These are phyloP conservation scores for Leishmania lainsoni DNA, from an alignment of 208 protist species.

Conservation along the genomic window DNA sequence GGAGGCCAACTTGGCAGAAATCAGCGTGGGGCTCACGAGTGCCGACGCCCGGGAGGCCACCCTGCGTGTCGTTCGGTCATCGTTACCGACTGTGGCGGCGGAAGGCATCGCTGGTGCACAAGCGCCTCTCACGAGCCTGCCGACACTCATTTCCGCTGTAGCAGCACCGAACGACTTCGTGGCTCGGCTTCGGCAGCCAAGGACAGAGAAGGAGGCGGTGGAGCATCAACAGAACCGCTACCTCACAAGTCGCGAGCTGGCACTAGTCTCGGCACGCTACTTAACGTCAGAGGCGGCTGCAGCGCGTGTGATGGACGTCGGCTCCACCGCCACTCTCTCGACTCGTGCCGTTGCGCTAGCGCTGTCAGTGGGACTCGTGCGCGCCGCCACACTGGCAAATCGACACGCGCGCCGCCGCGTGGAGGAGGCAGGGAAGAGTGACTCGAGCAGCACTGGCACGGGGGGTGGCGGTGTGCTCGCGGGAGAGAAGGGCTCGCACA, in stretches of 20 bases:
- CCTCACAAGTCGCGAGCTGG: conserved; percentile 20
- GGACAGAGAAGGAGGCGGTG: conserved; percentile 11
- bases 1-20: conserved; percentile 13
- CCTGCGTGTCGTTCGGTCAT: conserved; percentile 9
- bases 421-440: neutral
- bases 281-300: conserved; percentile 18
- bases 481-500: neutral
- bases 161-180: conserved; percentile 25
- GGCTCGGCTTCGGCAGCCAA: conserved; percentile 26
- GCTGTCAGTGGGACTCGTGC: conserved; percentile 28
- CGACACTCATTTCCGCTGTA: conserved; percentile 20
- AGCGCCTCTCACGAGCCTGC: conserved; percentile 20
- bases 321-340: conserved; percentile 12
- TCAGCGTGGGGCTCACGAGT: conserved; percentile 5
- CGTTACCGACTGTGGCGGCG: conserved; percentile 4
- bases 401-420: conserved; percentile 15
- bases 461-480: neutral
- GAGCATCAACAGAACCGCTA: conserved; percentile 28
- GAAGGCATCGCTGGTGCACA: neutral
- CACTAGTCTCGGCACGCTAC: conserved; percentile 15
- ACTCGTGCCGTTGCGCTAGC: conserved; percentile 15
- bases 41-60: conserved; percentile 14
- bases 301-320: conserved; percentile 11
- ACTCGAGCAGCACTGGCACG: neutral
- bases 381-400: conserved; percentile 22